These are phyloP conservation scores for Fusarium veterinarium DNA, from an alignment of 2,329 filamentous ascomycete species.

Conservation along the genomic window DNA sequence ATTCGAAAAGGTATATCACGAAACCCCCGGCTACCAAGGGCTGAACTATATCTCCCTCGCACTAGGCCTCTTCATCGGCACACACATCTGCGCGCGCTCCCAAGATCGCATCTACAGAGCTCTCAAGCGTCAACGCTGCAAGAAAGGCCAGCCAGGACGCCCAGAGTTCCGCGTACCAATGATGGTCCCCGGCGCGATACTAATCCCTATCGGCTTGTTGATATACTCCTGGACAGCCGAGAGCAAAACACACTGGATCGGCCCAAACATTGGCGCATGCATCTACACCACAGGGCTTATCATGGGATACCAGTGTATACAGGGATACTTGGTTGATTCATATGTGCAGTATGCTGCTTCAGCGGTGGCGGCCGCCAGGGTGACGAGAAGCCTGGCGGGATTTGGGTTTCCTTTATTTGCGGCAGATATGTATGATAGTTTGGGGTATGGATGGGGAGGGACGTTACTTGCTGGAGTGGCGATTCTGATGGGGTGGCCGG, in stretches of 20 bases:
- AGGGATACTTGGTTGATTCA: neutral
- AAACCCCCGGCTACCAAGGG: neutral
- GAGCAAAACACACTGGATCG: neutral
- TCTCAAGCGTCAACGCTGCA: neutral
- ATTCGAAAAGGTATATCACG: neutral
- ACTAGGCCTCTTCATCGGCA: neutral
- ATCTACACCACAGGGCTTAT: neutral
- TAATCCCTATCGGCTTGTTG: neutral
- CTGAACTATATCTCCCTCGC: neutral
- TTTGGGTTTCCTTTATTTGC: neutral
- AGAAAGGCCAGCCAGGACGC: neutral
- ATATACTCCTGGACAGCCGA: neutral
- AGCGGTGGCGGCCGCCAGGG: neutral
- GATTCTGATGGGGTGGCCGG: neutral
- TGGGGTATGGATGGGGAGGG: neutral
- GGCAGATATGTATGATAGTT: neutral
- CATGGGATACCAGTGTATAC: neutral
- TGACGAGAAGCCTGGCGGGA: neutral
- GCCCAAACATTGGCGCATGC: neutral
- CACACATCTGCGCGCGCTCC: neutral
- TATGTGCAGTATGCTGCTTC: neutral
- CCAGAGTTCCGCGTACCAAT: neutral
- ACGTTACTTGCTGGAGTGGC: neutral
- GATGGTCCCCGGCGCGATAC: neutral
- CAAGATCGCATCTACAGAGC: neutral